Conservation (phyloP, 73 alveolate species). For the Paramecium bursaria region DNA sequence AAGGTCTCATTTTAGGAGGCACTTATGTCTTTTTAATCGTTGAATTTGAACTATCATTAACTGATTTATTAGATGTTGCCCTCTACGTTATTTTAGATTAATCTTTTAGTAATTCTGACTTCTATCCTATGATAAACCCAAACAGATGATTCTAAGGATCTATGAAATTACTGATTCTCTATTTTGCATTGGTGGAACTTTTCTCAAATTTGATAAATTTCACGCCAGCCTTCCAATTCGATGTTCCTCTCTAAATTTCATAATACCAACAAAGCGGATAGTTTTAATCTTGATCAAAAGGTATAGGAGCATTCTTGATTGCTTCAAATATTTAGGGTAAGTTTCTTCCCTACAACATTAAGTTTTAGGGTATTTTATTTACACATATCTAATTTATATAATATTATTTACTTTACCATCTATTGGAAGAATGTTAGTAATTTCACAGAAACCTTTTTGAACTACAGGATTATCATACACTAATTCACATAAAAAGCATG, state of each 20-base stretch:
- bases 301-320: constrained; percentile 55
- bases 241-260: constrained; percentile 49
- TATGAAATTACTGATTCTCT: constrained; percentile 3
- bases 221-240: constrained; percentile 46
- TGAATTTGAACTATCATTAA: too few relatives aligned
- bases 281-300: constrained; percentile 51
- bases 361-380: constrained; percentile 60
- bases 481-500: constrained; percentile 65
- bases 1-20: too few relatives aligned
- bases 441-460: constrained; percentile 62
- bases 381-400: constrained; percentile 59
- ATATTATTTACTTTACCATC: constrained; percentile 63
- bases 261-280: constrained; percentile 60
- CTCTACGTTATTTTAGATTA: background rate
- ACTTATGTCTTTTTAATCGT: too few relatives aligned
- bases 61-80: too few relatives aligned
- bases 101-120: background rate
- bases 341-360: constrained; percentile 10
- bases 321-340: constrained; percentile 66
- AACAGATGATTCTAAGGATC: constrained; percentile 51
- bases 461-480: constrained; percentile 64
- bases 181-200: background rate
- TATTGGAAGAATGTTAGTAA: constrained; percentile 62
- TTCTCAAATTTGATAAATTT: constrained; percentile 44
- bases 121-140: constrained; percentile 42